Base-by-base conservation (phyloP, 192 early-diverging fungal species). In the Chytriomyces sp. region DNA sequence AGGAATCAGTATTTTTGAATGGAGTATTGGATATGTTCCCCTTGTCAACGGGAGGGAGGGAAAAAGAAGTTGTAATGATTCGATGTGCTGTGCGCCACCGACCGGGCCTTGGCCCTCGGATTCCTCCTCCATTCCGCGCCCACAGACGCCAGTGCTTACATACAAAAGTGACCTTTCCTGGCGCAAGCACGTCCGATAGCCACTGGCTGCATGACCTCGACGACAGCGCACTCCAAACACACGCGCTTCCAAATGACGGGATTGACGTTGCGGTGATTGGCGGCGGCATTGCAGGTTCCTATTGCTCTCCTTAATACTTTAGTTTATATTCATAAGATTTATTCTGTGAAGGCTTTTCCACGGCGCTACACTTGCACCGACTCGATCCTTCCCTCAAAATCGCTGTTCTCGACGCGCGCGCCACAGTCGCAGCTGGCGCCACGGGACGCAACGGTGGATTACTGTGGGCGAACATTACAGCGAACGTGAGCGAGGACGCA, bases 371-470 rank as follows among this genome's bases (percentile, higher is more conserved):
- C 66, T 49, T 87, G 2, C 55, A 19, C 12, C 53, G 75, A 38
- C 62, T 83, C 26, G 41, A 32, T 26, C 75, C 77, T 17, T 62
- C 39, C 6, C 38, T 34, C 26, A 52, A 68, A 12, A 71, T 87
- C 38, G 80, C 79, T 12, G 72, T 86, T 0, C 12, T 84, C 12
- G 86, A 88, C 8, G 78, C 80, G 34, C 56, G 86, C 26, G 75
- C 72, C 17, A n/a, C 41, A 12, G 39, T 86, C 2, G 73, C 78
- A 26, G 78, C 74, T 14, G 86, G 86, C n/a, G 86, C 86, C 12
- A 88, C 86, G 5, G 86, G 86, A 12, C 65, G 86, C 14, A 88
- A 88, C 57, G 86, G 86, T 26, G 38, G 40, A 64, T 28, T 33
- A 17, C 37, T 28, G 36, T 39, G 65, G 52, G 36, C 39, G 66